These are phyloP conservation scores for Medicago arabica DNA, from an alignment of 306 rosid species.

Conservation along the genomic window DNA sequence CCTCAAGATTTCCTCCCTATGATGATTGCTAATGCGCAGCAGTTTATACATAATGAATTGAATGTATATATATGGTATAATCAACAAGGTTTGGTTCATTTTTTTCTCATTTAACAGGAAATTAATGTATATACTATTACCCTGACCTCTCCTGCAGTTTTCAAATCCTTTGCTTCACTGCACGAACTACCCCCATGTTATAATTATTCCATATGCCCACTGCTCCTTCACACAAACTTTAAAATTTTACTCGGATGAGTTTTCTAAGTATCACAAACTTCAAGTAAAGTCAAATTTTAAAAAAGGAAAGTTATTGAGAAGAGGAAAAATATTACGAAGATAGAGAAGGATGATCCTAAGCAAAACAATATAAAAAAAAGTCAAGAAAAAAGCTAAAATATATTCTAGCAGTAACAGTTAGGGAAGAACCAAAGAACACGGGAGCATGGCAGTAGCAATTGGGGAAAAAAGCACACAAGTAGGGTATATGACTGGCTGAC, in stretches of 20 bases:
- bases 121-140: slow-evolving; percentile 14
- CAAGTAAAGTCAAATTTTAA: not conserved
- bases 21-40: slow-evolving; percentile 7
- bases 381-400: not conserved
- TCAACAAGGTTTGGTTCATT: slow-evolving; percentile 24
- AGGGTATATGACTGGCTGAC: not conserved
- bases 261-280: slow-evolving; percentile 25
- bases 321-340: not conserved
- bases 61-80: slow-evolving; percentile 29
- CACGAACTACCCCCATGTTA: not conserved
- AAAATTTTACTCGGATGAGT: not conserved
- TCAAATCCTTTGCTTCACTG: slow-evolving; percentile 14
- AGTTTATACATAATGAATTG: slow-evolving; percentile 26
- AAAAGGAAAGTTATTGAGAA: not conserved
- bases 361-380: slow-evolving; percentile 5
- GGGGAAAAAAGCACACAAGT: slow-evolving; percentile 4
- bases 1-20: slow-evolving; percentile 25
- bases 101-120: slow-evolving; percentile 27
- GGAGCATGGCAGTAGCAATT: slow-evolving; percentile 1
- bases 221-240: slow-evolving; percentile 1
- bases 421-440: not conserved
- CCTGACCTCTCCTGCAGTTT: slow-evolving; percentile 31
- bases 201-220: slow-evolving; percentile 1
- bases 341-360: not conserved
- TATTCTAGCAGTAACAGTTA: not conserved